These are phyloP conservation scores for Heliocybe sulcata DNA, from an alignment of 1,284 basidiomycete species.

Conservation along the genomic window DNA sequence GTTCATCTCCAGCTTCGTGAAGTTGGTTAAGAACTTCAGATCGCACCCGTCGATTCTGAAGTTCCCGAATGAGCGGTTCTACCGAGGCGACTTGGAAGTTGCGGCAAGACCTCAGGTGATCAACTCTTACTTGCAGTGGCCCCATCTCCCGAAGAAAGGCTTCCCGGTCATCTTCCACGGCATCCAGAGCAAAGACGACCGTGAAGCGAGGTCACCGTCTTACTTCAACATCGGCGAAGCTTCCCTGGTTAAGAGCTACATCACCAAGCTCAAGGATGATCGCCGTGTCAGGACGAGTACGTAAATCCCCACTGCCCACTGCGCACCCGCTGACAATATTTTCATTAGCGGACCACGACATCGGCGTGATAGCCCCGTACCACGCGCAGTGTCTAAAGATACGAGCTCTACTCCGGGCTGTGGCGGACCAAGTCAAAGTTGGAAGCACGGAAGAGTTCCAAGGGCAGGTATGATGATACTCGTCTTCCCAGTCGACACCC, in stretches of 20 bases:
- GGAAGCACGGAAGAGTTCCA: constrained; percentile 66
- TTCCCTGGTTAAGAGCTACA: constrained; percentile 45
- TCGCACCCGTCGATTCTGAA: constrained; percentile 47
- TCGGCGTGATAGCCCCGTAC: constrained; percentile 58
- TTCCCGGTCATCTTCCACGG: constrained; percentile 59
- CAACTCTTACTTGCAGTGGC: constrained; percentile 14
- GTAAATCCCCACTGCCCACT: constrained; percentile 13
- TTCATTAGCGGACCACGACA: constrained; percentile 31
- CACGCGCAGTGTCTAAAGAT: constrained; percentile 53
- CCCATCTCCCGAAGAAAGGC: constrained; percentile 24
- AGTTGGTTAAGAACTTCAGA: constrained; percentile 53
- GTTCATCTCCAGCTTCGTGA: constrained; percentile 40
- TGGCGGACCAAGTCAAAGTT: constrained; percentile 38
- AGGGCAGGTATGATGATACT: constrained; percentile 38
- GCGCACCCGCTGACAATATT: constrained; percentile 13
- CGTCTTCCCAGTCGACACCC: not conserved
- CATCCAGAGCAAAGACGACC: constrained; percentile 49
- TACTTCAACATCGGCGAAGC: constrained; percentile 61
- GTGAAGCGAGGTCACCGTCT: constrained; percentile 55
- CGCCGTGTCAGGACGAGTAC: constrained; percentile 30
- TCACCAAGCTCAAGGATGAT: constrained; percentile 22
- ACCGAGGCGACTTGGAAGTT: constrained; percentile 40
- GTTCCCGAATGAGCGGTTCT: constrained; percentile 52
- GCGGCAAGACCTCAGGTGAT: constrained; percentile 28
- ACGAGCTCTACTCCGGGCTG: constrained; percentile 17